phyloP scores from a whole-genome alignment of 371 early-diverging fungal genomes.

The Batrachochytrium dendrobatidis region DNA sequence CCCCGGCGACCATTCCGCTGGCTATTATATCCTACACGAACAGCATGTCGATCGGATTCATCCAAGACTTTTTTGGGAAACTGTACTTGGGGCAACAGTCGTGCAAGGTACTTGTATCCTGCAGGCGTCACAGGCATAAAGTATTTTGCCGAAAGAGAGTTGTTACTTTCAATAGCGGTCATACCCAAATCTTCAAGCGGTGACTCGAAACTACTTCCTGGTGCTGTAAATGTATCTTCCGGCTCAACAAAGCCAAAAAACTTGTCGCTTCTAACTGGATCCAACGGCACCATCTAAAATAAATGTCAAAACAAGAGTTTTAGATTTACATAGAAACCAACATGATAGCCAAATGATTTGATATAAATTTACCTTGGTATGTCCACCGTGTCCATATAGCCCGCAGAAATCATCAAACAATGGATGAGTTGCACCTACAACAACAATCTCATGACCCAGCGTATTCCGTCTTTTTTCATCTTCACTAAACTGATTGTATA shows the following conservation, averaged over 20 bases:
- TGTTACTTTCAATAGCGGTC: slow-evolving; percentile 27
- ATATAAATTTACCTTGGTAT: slow-evolving; percentile 10
- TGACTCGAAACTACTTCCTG: slow-evolving; percentile 60
- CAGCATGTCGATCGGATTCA: slow-evolving; percentile 21
- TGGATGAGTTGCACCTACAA: slow-evolving; percentile 58
- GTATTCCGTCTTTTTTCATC: slow-evolving; percentile 73
- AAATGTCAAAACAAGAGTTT: not conserved
- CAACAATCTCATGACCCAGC: slow-evolving; percentile 62
- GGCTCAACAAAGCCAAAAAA: slow-evolving; percentile 57
- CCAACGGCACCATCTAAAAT: slow-evolving; percentile 40
- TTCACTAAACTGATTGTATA: slow-evolving; percentile 56
- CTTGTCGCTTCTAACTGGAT: slow-evolving; percentile 49
- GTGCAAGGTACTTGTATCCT: slow-evolving; percentile 21
- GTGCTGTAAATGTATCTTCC: slow-evolving; percentile 60
- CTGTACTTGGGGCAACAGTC: slow-evolving; percentile 16
- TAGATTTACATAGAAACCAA: not conserved
- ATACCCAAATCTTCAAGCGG: slow-evolving; percentile 48
- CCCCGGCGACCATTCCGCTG: slow-evolving; percentile 11
- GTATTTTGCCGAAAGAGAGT: slow-evolving; percentile 28
- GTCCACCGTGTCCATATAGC: slow-evolving; percentile 34
- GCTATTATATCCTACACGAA: slow-evolving; percentile 11
- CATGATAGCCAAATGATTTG: not conserved
- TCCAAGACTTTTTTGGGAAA: slow-evolving; percentile 20
- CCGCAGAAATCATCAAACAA: slow-evolving; percentile 58
- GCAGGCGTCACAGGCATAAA: slow-evolving; percentile 27